Base-by-base conservation (phyloP, 441 rosid species). In the Eutrema salsugineum region DNA sequence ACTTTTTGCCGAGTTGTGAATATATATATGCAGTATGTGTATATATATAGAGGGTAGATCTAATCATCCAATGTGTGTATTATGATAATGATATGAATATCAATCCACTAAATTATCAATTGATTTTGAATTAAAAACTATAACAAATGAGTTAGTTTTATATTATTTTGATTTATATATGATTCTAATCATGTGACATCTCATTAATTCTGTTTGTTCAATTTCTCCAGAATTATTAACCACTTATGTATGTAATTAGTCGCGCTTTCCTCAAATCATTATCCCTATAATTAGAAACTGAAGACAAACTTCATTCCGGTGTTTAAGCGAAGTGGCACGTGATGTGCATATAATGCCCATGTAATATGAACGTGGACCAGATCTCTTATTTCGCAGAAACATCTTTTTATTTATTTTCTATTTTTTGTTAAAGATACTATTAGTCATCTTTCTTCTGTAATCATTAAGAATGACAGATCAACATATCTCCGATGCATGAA, bases 371-470 rank as follows among this genome's bases (percentile, higher is more conserved):
- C 75, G 39, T 76, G 75, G 38, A 56, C 48, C 62, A 76, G 75
- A 76, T 76, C 79, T 70, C 49, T 70, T 48, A 20, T 56, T 70
- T 24, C 79, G 79, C 67, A 70, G 75, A 63, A 63, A 63, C 48
- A 56, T 38, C 58, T n/a, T n/a, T n/a, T n/a, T n/a, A n/a, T n/a
- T 24, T 11, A 32, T 53, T 32, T 57, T 55, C 32, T 53, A 5
- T 49, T 49, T 58, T 12, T 49, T 20, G 6, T 11, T 47, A 27
- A 44, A 55, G 28, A 58, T 40, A n/a, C 3, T 64, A 46, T 4
- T 24, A 55, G 7, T 64, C 28, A 66, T 33, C 19, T 22, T 42
- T 66, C 38, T 50, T 73, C 28, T 48, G 38, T 17, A 40, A 73
- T 73, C 20, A 74, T 66, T 66, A 49, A 49, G 72, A 40, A n/a